A percentile compares a stretch with the other conserved stretches of the same genome.
phyloP scores from a whole-genome alignment of 2,329 filamentous ascomycete species.

The Pyricularia pennisetigena region DNA sequence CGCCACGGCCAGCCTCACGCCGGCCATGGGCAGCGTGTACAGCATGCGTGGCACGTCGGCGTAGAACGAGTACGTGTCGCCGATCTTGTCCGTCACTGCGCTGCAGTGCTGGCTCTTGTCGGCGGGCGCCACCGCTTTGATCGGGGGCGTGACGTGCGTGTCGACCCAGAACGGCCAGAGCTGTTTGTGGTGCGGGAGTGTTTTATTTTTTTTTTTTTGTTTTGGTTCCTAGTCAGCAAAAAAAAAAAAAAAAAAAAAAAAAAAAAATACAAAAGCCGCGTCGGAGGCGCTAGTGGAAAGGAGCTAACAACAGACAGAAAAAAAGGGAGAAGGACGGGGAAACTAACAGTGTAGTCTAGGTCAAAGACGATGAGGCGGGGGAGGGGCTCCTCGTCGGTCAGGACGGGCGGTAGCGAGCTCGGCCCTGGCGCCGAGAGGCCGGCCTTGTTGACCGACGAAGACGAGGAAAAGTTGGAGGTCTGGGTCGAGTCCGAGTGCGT shows the following conservation, averaged over 20 bases:
- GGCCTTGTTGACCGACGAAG: neutral
- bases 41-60: constrained; percentile 58
- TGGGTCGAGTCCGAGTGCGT: neutral
- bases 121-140: constrained; percentile 32
- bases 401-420: constrained; percentile 18
- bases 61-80: constrained; percentile 65
- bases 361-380: constrained; percentile 86
- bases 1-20: constrained; percentile 57
- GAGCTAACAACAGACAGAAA: too few relatives aligned
- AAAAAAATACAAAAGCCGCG: too few relatives aligned
- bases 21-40: constrained; percentile 39
- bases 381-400: constrained; percentile 53
- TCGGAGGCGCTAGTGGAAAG: neutral
- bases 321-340: neutral
- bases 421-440: neutral
- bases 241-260: too few relatives aligned
- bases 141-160: constrained; percentile 72
- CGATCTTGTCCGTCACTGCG: constrained; percentile 40
- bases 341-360: constrained; percentile 70
- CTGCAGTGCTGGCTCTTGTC: constrained; percentile 18
- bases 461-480: neutral
- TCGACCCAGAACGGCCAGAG: constrained; percentile 99
- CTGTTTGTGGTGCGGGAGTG: neutral
- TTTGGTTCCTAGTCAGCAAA: constrained; percentile 32
- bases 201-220: neutral